Evolutionary conservation across 2,329 filamentous ascomycete genomes (phyloP).

Genomic region (Colletotrichum caudatum): DNA sequence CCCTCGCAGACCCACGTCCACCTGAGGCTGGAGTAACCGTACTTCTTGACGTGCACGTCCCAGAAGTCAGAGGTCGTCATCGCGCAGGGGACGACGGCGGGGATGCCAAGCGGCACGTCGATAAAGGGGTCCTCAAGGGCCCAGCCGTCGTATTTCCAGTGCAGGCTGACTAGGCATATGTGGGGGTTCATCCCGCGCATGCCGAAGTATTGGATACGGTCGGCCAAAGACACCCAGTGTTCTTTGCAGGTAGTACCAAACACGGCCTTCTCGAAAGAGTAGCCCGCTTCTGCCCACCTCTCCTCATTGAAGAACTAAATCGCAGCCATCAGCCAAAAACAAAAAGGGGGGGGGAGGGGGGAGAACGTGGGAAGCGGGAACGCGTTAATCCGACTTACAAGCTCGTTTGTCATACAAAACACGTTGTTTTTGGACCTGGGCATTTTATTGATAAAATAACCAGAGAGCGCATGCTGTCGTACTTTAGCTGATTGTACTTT

Average conservation of each 20-base stretch:
- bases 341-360: too few relatives aligned
- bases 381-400: background rate
- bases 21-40: background rate
- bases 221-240: background rate
- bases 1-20: background rate
- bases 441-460: background rate
- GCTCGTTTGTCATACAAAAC: background rate
- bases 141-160: conserved; percentile 12
- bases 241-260: conserved; percentile 11
- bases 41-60: conserved; percentile 1
- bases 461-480: background rate
- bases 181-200: background rate
- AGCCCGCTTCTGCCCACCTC: conserved; percentile 28
- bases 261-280: conserved; percentile 21
- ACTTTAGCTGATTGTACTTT: background rate
- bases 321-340: background rate
- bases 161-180: background rate
- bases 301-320: conserved; percentile 30
- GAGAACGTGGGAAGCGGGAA: background rate
- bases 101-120: background rate
- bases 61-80: conserved; percentile 21
- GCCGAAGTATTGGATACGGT: background rate
- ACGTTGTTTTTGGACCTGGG: accelerated
- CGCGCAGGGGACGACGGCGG: background rate
- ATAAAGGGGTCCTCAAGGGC: conserved; percentile 1